These are phyloP conservation scores for Sodiomyces alkalinus DNA, from an alignment of 2,329 filamentous ascomycete genomes.

Conservation along the genomic window DNA sequence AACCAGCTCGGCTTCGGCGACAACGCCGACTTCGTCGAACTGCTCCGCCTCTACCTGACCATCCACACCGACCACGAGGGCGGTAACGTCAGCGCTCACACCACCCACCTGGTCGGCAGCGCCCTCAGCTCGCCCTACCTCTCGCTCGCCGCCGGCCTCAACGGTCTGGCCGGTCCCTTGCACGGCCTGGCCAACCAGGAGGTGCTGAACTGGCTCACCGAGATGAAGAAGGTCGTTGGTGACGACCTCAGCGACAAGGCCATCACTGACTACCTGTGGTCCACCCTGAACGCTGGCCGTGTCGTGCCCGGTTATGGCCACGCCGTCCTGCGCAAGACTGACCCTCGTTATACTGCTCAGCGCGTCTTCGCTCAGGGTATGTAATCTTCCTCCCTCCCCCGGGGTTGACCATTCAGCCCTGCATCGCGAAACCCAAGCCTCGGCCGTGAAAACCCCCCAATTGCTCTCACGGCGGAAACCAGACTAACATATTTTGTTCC, in stretches of 20 bases:
- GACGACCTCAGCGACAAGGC: slow-evolving; percentile 91
- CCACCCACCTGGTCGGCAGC: slow-evolving; percentile 92
- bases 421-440: no score
- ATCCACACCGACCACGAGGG: slow-evolving; percentile 99
- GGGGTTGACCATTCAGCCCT: no score
- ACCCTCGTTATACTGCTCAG: slow-evolving; percentile 97
- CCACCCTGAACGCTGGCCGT: slow-evolving; percentile 85
- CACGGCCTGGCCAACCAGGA: slow-evolving; percentile 99
- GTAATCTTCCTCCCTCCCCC: no score
- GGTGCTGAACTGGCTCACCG: slow-evolving; percentile 95
- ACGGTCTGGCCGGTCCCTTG: slow-evolving; percentile 94
- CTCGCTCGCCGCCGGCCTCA: slow-evolving; percentile 88
- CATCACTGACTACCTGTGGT: slow-evolving; percentile 98
- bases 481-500: slow-evolving; percentile 32
- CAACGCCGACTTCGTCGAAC: slow-evolving; percentile 94
- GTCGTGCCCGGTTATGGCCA: slow-evolving; percentile 98
- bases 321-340: slow-evolving; percentile 98
- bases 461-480: no score
- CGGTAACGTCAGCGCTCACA: slow-evolving; percentile 97
- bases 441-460: no score
- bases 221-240: slow-evolving; percentile 95
- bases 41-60: slow-evolving; percentile 97
- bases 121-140: slow-evolving; percentile 96
- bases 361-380: slow-evolving; percentile 81
- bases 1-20: slow-evolving; percentile 96